A percentile compares a stretch with the other conserved stretches of the same genome.
phyloP scores from a whole-genome alignment of 2,329 filamentous ascomycete genomes.

The Teratosphaeria zuluensis region DNA sequence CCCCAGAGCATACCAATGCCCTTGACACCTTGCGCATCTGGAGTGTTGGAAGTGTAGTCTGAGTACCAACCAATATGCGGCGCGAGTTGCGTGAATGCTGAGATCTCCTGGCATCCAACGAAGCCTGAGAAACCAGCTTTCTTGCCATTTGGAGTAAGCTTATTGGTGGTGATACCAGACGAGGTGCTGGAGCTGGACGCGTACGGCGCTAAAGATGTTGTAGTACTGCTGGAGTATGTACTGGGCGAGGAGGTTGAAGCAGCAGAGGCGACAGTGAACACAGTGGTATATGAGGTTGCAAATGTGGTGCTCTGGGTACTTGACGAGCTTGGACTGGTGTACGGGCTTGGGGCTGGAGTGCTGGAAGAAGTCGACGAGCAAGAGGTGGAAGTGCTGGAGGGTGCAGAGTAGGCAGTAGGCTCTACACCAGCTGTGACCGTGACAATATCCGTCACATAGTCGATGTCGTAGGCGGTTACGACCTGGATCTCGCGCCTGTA shows the following conservation, averaged over 20 bases:
- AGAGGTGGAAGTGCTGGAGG: slow-evolving; percentile 1
- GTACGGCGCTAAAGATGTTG: slow-evolving; percentile 3
- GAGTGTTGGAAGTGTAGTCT: slow-evolving; percentile 19
- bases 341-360: not conserved
- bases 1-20: slow-evolving; percentile 22
- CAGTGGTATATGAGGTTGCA: not conserved
- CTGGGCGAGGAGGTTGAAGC: not conserved
- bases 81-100: slow-evolving; percentile 11
- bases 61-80: slow-evolving; percentile 22
- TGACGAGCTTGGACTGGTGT: not conserved
- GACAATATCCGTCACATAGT: not conserved
- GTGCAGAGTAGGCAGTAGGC: not conserved
- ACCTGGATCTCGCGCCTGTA: not conserved
- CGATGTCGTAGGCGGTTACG: not conserved
- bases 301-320: not conserved
- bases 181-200: not conserved
- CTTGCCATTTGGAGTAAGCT: slow-evolving; percentile 11
- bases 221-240: not conserved
- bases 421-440: not conserved
- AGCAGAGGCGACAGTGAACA: not conserved
- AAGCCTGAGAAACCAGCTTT: slow-evolving; percentile 22
- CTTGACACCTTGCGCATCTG: slow-evolving; percentile 9
- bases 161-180: slow-evolving; percentile 5
- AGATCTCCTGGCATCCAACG: slow-evolving; percentile 10
- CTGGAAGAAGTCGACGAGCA: not conserved